These are phyloP conservation scores for Suhomyces choctaworum DNA, from an alignment of 1,139 yeast species.

Conservation along the genomic window DNA sequence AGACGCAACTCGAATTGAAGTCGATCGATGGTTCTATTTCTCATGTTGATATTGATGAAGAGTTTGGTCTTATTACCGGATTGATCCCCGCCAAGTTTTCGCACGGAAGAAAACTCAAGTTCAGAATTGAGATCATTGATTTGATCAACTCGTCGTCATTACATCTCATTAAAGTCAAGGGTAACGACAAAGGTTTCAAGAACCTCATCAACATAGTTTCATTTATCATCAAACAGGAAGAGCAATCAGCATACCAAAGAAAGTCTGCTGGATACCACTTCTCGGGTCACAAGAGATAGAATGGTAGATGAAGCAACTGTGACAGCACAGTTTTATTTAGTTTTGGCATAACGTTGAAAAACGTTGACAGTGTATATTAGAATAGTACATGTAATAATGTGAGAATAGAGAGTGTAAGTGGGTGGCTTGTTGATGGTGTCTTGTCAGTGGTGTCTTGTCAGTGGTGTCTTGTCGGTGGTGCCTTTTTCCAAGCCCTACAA, in stretches of 20 bases:
- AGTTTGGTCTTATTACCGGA: slow-evolving; percentile 47
- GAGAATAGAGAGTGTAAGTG: not conserved
- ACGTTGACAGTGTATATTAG: slow-evolving; percentile 5
- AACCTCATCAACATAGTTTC: slow-evolving; percentile 53
- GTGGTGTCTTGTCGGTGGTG: not conserved
- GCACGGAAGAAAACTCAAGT: slow-evolving; percentile 48
- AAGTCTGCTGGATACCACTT: slow-evolving; percentile 19
- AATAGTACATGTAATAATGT: slow-evolving; percentile 2
- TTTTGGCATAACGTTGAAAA: too few relatives aligned
- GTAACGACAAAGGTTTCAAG: slow-evolving; percentile 66
- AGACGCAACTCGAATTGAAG: slow-evolving; percentile 47
- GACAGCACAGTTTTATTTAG: too few relatives aligned
- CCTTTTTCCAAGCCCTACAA: not conserved
- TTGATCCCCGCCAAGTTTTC: slow-evolving; percentile 50
- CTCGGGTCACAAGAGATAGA: slow-evolving; percentile 17
- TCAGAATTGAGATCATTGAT: slow-evolving; percentile 47
- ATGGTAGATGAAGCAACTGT: too few relatives aligned
- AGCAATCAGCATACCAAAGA: slow-evolving; percentile 26
- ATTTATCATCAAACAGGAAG: slow-evolving; percentile 40
- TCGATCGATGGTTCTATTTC: slow-evolving; percentile 52
- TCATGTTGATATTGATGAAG: slow-evolving; percentile 44
- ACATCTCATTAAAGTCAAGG: slow-evolving; percentile 57
- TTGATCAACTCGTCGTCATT: slow-evolving; percentile 47
- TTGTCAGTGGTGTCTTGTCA: too few relatives aligned
- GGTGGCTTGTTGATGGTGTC: too few relatives aligned